Evolutionary conservation across 1,139 yeast species (phyloP), one percentile per base, ranked within the genome.

Genomic region (Pichia sp.): DNA sequence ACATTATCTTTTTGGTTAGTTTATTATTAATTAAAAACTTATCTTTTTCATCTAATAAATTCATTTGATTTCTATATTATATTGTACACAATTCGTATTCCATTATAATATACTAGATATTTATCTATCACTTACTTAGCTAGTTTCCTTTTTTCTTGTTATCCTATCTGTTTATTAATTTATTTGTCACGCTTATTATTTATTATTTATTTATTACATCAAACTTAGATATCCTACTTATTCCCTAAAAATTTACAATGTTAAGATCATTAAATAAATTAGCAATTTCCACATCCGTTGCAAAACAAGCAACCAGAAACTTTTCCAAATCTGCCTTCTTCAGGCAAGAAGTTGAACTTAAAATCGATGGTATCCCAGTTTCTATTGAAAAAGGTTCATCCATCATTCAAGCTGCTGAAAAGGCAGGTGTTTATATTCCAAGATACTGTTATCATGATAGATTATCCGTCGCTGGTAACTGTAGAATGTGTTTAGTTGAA

Each of bases 401-500:
- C 16, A 80, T 86, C 49, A 85, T 86, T 59, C 95, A 86, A 66
- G 95, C 95, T 35, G 88, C 93, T 50, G 95, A 86, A 60, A 80
- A 81, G 66, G 95, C 95, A 22, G 95, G 95, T 41, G 91, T 85
- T 35, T 72, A 80, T 41, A 80, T 86, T 40, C 95, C 95, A 35
- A 76, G 95, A 55, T 86, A 86, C 69, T 86, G 95, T 67, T 86
- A 83, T 70, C 95, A 86, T 64, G 95, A 86, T 57, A 85, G 86
- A 65, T 74, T 86, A 54, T 91, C 94, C 32, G 76, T 86, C 60
- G 95, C 95, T n/a, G 95, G 95, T 62, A 86, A 85, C 67, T 86
- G 95, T 65, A 81, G 95, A 66, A 86, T 86, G 95, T 86, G 95
- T 64, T 74, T 86, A 38, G 95, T 86, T 40, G 95, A 86, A 57